A percentile compares a stretch with the other conserved stretches of the same genome.
Conservation (phyloP, 1,284 basidiomycete genomes). For the Apiotrichum porosum region DNA sequence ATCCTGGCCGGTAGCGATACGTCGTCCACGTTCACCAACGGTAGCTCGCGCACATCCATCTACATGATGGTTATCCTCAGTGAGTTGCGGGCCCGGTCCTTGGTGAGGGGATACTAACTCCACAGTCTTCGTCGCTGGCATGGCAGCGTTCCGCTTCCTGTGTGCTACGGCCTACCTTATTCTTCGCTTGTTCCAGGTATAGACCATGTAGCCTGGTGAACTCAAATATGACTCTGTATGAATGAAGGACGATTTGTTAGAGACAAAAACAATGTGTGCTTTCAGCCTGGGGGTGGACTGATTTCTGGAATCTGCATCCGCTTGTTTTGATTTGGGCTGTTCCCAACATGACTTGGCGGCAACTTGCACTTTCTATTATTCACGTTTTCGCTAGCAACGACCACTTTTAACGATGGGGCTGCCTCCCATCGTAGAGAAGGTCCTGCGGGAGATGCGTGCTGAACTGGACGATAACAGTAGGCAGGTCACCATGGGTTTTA, state of each 20-base stretch:
- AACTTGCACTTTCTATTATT: too few relatives aligned
- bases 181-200: conserved; percentile 59
- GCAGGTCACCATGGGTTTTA: too few relatives aligned
- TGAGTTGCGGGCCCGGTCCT: too few relatives aligned
- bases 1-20: conserved; percentile 67
- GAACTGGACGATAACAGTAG: not conserved
- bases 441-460: not conserved
- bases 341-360: too few relatives aligned
- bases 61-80: conserved; percentile 45
- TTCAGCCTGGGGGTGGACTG: too few relatives aligned
- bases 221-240: not conserved
- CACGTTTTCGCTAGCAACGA: too few relatives aligned
- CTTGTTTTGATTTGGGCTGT: too few relatives aligned
- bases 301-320: too few relatives aligned
- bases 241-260: not conserved
- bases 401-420: too few relatives aligned
- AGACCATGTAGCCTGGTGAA: conserved; percentile 24
- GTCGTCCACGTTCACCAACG: conserved; percentile 60
- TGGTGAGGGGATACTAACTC: not conserved
- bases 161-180: conserved; percentile 64
- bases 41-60: conserved; percentile 53
- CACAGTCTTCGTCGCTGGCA: conserved; percentile 48
- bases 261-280: too few relatives aligned
- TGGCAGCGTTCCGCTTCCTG: conserved; percentile 54
- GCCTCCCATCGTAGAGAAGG: not conserved